Percentiles rank a stretch among this genome's conserved stretches.
Evolutionary conservation across 495 filamentous ascomycete species (phyloP).

Genomic region (Tuber umbilicatum): DNA sequence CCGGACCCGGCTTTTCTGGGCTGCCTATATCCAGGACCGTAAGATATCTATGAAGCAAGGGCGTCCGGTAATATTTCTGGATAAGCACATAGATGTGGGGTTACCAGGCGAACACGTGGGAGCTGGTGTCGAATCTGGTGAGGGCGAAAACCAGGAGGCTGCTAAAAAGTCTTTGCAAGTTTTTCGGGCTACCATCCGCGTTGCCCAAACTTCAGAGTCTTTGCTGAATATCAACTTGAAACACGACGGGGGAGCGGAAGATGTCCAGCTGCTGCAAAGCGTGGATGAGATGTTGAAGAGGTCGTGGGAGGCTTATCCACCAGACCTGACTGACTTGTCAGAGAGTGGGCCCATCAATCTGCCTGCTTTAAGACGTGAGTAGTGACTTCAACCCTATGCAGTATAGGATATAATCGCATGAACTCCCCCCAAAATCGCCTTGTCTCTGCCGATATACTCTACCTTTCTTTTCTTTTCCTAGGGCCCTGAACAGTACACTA

Average conservation of each 20-base stretch:
- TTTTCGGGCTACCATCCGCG: constrained; percentile 35
- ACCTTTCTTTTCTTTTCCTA: neutral
- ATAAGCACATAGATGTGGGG: constrained; percentile 36
- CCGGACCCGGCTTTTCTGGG: constrained; percentile 41
- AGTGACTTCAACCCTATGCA: constrained; percentile 5
- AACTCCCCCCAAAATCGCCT: neutral
- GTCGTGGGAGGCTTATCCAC: constrained; percentile 39
- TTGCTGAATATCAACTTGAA: constrained; percentile 26
- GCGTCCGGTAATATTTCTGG: constrained; percentile 35
- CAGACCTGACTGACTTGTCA: constrained; percentile 36
- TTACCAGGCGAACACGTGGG: constrained; percentile 19
- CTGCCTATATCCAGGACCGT: constrained; percentile 40
- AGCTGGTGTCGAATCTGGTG: constrained; percentile 1
- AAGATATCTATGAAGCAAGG: constrained; percentile 38
- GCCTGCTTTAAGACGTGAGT: constrained; percentile 36
- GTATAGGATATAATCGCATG: neutral
- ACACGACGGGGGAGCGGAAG: constrained; percentile 32
- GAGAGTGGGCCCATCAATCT: constrained; percentile 33
- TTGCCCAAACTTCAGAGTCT: constrained; percentile 23
- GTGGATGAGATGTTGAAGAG: constrained; percentile 39
- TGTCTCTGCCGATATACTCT: neutral
- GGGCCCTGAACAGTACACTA: constrained; percentile 4
- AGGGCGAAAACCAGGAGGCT: constrained; percentile 2
- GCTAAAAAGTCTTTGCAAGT: constrained; percentile 22
- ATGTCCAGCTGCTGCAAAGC: constrained; percentile 29